A percentile compares a stretch with the other conserved stretches of the same genome.
Evolutionary conservation across 2,329 filamentous ascomycete species (phyloP).

Genomic region (Geosmithia flava): DNA sequence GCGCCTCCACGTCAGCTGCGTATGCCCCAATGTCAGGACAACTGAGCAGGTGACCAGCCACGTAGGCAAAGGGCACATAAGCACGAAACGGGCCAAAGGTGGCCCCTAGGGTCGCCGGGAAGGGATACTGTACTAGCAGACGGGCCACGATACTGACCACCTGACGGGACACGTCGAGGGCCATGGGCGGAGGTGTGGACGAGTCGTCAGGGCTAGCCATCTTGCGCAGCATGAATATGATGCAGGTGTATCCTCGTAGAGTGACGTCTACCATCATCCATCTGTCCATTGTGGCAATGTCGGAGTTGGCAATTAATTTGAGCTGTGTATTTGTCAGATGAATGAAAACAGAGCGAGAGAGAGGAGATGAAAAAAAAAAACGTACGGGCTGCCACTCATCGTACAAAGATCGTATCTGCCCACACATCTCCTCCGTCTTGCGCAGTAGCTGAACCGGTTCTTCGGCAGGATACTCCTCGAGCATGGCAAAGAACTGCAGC

Average conservation of each 20-base stretch:
- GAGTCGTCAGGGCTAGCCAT: constrained; percentile 11
- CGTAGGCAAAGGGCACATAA: constrained; percentile 14
- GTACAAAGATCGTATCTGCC: constrained; percentile 12
- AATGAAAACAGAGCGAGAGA: neutral
- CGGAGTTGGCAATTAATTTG: constrained; percentile 9
- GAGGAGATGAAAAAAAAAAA: neutral
- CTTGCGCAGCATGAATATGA: constrained; percentile 21
- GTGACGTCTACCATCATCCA: constrained; percentile 16
- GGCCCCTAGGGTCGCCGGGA: constrained; percentile 10
- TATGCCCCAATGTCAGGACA: constrained; percentile 6
- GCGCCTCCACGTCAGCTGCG: constrained; percentile 8
- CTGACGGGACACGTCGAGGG: constrained; percentile 11
- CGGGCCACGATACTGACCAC: constrained; percentile 9
- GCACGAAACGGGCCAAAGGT: constrained; percentile 14
- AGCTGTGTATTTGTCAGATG: constrained; percentile 5
- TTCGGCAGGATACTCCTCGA: constrained; percentile 10
- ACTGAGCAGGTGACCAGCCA: constrained; percentile 11
- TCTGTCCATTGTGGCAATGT: constrained; percentile 9
- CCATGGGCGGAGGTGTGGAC: constrained; percentile 11
- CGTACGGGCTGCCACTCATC: constrained; percentile 14
- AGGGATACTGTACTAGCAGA: constrained; percentile 9
- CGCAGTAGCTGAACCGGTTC: constrained; percentile 9
- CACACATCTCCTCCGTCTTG: constrained; percentile 14
- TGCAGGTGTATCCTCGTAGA: constrained; percentile 15
- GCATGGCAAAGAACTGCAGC: constrained; percentile 15